Evolutionary conservation across 345 rosid species (phyloP).

Genomic region (Trapa bicornis): DNA sequence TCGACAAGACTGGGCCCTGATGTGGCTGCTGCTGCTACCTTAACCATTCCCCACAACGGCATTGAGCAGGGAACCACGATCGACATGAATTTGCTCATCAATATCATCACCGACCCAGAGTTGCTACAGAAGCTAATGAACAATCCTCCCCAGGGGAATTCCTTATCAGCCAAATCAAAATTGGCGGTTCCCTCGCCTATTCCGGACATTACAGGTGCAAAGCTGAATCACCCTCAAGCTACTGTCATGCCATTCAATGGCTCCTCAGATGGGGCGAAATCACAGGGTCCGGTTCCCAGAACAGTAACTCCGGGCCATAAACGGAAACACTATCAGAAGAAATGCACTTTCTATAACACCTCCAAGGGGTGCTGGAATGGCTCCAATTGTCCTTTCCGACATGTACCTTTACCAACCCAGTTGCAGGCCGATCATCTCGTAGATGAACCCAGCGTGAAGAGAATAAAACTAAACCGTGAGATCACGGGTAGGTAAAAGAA

Average conservation of each 20-base stretch:
- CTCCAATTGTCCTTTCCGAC: conserved; percentile 26
- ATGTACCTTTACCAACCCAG: conserved; percentile 20
- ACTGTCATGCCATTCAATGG: neutral
- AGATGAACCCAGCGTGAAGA: conserved; percentile 30
- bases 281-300: no score
- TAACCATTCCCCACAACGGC: conserved; percentile 21
- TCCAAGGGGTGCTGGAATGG: conserved; percentile 44
- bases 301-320: neutral
- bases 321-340: conserved; percentile 26
- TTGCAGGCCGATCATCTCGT: conserved; percentile 9
- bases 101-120: conserved; percentile 40
- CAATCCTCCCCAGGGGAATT: neutral
- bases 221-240: neutral
- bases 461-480: conserved; percentile 23
- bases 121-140: conserved; percentile 26
- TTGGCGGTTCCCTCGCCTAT: conserved; percentile 5
- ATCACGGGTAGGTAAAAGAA: conserved; percentile 10
- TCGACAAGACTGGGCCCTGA: conserved; percentile 8
- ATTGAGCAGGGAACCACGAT: conserved; percentile 27
- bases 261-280: neutral
- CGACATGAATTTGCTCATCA: conserved; percentile 44
- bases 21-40: conserved; percentile 23
- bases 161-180: conserved; percentile 4
- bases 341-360: conserved; percentile 28
- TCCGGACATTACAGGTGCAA: neutral